Base-by-base conservation (phyloP, 2,329 filamentous ascomycete species). In the Lachnellula subtilissima region DNA sequence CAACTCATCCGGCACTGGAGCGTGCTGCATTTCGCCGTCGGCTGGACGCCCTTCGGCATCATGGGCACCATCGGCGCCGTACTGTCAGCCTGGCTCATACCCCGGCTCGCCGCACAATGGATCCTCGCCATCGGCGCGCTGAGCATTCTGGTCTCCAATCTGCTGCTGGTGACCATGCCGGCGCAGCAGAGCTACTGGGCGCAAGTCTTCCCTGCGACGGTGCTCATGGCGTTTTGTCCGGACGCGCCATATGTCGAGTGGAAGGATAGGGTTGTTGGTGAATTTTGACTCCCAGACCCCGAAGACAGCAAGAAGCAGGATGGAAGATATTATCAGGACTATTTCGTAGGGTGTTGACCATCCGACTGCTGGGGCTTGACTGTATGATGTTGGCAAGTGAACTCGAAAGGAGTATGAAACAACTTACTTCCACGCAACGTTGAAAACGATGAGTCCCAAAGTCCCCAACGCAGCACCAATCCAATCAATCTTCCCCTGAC, bases 371-470 rank as follows among this genome's bases (percentile, higher is more conserved):
- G 63, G 63, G 45, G 62, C 63, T 57, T 64, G 61, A 48, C 63
- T 63, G 22, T 48, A 3, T 14, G 4, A 11, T 40, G 12, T 55
- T 47, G 55, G 49, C 39, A 32, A 36, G 22, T n/a, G n/a, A 45
- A 25, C 8, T n/a, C 23, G 22, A 5, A 9, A 23, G 5, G 5
- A 14, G 23, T 6, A 25, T 2, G 14, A 6, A 15, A 37, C 2
- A 15, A 54, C 58, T 55, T 57, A 78, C 77, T 79, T 80, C 73
- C 77, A 80, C 1, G 72, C 73, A n/a, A 81, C 71, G 53, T 77
- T 80, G 54, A 79, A 79, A 0, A 79, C 61, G 1, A 78, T 65
- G n/a, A 80, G 61, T 5, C 72, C 71, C 12, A 65, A 61, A 1
- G 73, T 65, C 0, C 72, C 76, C 4, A 77, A 65, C 6, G 64